phyloP scores from a whole-genome alignment of 305 asterid genomes.

The Solanum hybrid region DNA sequence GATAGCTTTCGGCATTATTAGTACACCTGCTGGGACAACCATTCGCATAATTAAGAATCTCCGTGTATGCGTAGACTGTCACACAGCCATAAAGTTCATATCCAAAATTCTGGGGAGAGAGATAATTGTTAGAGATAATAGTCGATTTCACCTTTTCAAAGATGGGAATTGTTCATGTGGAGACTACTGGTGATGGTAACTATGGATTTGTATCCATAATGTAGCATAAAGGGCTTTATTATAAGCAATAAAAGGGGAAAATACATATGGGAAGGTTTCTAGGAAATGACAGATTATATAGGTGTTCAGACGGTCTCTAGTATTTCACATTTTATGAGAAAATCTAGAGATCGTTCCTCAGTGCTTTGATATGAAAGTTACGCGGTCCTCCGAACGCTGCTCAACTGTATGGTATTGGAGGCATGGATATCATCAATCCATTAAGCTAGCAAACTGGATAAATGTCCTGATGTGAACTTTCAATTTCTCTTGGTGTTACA shows the following conservation, averaged over 20 bases:
- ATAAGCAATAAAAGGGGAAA: background rate
- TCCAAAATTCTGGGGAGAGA: slow-evolving; percentile 43
- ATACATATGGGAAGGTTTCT: background rate
- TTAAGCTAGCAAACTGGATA: background rate
- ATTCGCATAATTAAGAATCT: slow-evolving; percentile 55
- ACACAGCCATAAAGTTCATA: slow-evolving; percentile 43
- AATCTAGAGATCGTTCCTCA: background rate
- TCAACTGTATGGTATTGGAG: background rate
- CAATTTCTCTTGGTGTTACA: background rate
- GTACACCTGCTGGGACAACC: slow-evolving; percentile 43
- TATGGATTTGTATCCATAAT: background rate
- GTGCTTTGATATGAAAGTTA: background rate
- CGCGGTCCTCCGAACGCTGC: background rate
- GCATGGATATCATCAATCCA: background rate
- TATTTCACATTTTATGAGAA: background rate
- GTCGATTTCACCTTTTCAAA: slow-evolving; percentile 51
- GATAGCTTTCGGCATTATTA: slow-evolving; percentile 47
- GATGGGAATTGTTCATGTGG: slow-evolving; percentile 59
- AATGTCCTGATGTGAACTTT: background rate
- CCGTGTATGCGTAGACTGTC: slow-evolving; percentile 60
- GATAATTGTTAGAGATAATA: slow-evolving; percentile 50
- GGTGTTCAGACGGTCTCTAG: background rate
- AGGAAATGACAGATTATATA: background rate
- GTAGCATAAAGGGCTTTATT: background rate
- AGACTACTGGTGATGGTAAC: slow-evolving; percentile 44